Base-by-base conservation (phyloP, 2,329 filamentous ascomycete species). In the Zymoseptoria crescenta region DNA sequence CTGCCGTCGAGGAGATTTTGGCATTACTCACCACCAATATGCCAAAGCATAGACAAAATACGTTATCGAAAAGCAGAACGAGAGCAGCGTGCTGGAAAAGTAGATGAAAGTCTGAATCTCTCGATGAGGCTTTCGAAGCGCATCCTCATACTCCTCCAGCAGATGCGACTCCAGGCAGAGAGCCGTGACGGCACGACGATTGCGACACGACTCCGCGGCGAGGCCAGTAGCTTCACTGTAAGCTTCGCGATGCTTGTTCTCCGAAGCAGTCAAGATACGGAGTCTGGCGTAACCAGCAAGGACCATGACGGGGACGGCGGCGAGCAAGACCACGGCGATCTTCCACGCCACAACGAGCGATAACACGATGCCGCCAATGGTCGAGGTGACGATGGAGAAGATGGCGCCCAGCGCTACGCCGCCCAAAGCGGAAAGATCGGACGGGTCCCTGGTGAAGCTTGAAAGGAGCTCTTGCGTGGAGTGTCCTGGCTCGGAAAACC, bases 141-240 rank as follows among this genome's bases (percentile, higher is more conserved):
- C 72, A 2, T 67, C 65, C 51, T 68, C 68, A 56, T 79, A 79
- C 9, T 69, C 59, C 13, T 69, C 61, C 19, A 77, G 65, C 16
- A 77, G 71, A 49, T 74, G 69, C 6, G 69, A 64, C 60, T 79
- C 76, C 6, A 76, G 67, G 6, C 75, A 74, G 9, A 78, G 73
- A 1, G 75, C 72, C 2, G 76, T 74, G 13, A 79, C 80, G 28
- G 87, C 88, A 65, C 85, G 83, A 71, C 87, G 85, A 1, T 81
- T 83, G 56, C 82, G 80, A 54, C 87, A 84, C 0, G 86, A 85
- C 65, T 90, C 87, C 5, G 85, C 83, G 1, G 85, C 85, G 55
- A 89, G 80, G 4, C 81, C 79, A 16, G 86, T 82, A 1, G 87
- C 84, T 50, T 80, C 79, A 6, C 82, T 79, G 64, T 87, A 89